Base-by-base conservation (phyloP, 208 protist genomes). In the Leishmania tarentolae region DNA sequence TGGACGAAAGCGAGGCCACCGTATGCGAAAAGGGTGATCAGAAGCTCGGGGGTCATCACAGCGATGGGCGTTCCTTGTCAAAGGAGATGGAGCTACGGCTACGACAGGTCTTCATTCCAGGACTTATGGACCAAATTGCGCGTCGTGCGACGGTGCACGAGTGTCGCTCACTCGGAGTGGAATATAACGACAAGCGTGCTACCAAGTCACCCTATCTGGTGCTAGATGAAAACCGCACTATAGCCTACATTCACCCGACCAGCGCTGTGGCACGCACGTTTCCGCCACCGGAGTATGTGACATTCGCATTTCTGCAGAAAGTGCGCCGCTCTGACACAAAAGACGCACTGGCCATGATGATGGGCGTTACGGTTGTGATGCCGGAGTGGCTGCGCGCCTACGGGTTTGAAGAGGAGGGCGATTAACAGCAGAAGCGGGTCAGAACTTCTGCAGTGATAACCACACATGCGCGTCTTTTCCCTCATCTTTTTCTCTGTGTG, bases 211-310 rank as follows among this genome's bases (percentile, higher is more conserved):
- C 96, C 19, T 98, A 98, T 78, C 75, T 97, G n/a, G 83, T 95
- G 52, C 75, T 90, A 21, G 86, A 78, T 76, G 85, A 79, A 15
- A 82, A 66, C 53, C 87, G 86, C 57, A 90, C 88, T 47, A 94
- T 98, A 44, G 92, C 90, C 61, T 97, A 90, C 85, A 87, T 98
- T 63, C 92, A 97, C 83, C 93, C 94, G 3, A 94, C 92, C 83
- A 97, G 94, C 79, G 90, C 94, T 40, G 87, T 97, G 59, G 79
- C 96, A 6, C 90, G 87, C 35, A 97, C 92, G 21, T 93, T 88
- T 78, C 96, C 96, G 40, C 89, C 95, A 47, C 96, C 96, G 1
- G 95, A 98, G 86, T 97, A 90, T 65, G 87, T 98, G 42, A 93
- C 91, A 7, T 98, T 94, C 87, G 86, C 79, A 17, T 89, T 91